Evolutionary conservation across 176 grass and related monocot genomes (phyloP), one percentile per base, ranked within the genome.

Genomic region (Luzula sylvatica): DNA sequence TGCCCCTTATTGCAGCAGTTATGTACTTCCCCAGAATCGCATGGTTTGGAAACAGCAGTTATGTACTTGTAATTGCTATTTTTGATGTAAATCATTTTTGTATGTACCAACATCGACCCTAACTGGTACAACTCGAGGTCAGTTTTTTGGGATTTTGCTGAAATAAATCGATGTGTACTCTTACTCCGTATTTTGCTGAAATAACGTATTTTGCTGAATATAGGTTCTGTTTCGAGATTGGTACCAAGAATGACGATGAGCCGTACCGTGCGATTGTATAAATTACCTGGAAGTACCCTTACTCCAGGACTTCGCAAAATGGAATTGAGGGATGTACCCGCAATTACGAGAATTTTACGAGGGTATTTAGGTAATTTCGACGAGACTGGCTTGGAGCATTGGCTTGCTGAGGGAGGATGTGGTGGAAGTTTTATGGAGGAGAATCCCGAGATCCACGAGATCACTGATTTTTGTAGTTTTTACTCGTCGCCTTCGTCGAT

Each of bases 381-480:
- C 45, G 93, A 98, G 67, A 42, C 74, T 59, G 93, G 90, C 69
- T 85, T 98, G 63, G 93, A 98, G 75, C 86, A 98, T 64, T 98
- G 93, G 93, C 56, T 76, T 98, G 20, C 93, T 81, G 2, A 43
- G 50, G 45, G 86, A 92, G 51, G 65, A 92, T 66, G 93, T 98
- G 32, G 75, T 98, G 20, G 86, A 98, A 92, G 93, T 68, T 98
- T 80, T 69, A 66, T 98, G 20, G 93, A 92, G 1, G 93, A 98
- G 68, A 92, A 81, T 69, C 93, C 86, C 38, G 82, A 98, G 55
- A 98, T 81, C 0, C 93, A 98, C 42, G 93, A 98, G 46, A 64
- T 98, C 52, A 98, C 93, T 0, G 93, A 98, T 75, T 98, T 98
- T 74, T 92, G 86, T 63, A 98, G 93, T 78, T 98, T 98, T 20